Evolutionary conservation across 1,139 yeast species (phyloP), one percentile per base, ranked within the genome.

Genomic region (Wickerhamomyces sp.): DNA sequence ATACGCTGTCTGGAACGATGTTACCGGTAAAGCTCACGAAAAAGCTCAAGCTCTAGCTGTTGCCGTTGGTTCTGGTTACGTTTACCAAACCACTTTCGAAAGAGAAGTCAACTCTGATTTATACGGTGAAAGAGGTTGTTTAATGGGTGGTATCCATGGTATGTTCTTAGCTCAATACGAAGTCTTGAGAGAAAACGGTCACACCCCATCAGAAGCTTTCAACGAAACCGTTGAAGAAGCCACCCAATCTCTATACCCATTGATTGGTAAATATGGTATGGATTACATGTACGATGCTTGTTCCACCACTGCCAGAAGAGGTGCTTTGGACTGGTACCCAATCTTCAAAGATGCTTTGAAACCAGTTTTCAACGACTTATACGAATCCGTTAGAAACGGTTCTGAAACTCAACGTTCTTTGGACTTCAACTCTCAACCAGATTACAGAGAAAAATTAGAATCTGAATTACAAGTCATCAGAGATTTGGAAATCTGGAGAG

Each of bases 91-190:
- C 75, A 92, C 98, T 56, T 94, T 94, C 65, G 96, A 94, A 77
- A 88, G 85, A 76, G 98, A 92, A 76, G 98, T 92, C 65, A 88
- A 86, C 89, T 90, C 97, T 55, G 98, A 92, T 71, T 80, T 92
- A 67, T 92, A 92, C 76, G 98, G 98, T 76, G 98, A 92, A 80
- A 89, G 98, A 81, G 98, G 98, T 66, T 90, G 97, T 76, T 80
- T 92, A 62, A 92, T 92, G 98, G 98, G 98, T 68, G 98, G 98
- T 81, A 90, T 92, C 78, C 98, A 92, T 79, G 98, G 98, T 78
- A 92, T 92, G 97, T 92, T 92, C 90, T 81, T 92, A 64, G 98
- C 98, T 59, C 98, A 92, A 78, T 92, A 92, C 81, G 98, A 92
- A 74, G 98, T 92, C 52, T 83, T 92, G 70, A 90, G 98, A 78